phyloP scores from a whole-genome alignment of 805 yeast genomes.

The Zygosaccharomyces lentus region DNA sequence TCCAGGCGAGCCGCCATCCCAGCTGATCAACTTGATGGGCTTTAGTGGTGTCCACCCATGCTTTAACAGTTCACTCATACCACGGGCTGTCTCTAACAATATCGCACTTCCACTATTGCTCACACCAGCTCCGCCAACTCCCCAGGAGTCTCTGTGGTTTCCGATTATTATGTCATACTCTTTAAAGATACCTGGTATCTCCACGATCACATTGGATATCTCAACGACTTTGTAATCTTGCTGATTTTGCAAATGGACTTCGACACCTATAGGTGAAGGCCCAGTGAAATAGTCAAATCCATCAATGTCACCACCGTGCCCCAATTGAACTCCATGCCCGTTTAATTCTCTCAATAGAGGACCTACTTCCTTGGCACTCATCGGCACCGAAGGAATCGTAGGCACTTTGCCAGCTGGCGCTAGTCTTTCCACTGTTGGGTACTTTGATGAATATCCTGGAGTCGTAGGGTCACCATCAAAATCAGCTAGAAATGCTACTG shows the following conservation, averaged over 20 bases:
- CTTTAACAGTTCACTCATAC: conserved; percentile 41
- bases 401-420: conserved; percentile 45
- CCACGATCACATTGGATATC: conserved; percentile 46
- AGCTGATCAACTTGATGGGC: conserved; percentile 64
- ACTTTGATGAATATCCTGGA: conserved; percentile 61
- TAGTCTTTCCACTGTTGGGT: conserved; percentile 36
- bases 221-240: conserved; percentile 43
- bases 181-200: conserved; percentile 51
- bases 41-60: conserved; percentile 70
- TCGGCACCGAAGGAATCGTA: conserved; percentile 50
- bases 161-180: conserved; percentile 55
- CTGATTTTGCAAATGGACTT: conserved; percentile 40
- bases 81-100: conserved; percentile 50
- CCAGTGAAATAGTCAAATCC: conserved; percentile 45
- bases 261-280: conserved; percentile 35
- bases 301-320: conserved; percentile 40
- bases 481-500: conserved; percentile 53
- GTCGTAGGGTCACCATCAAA: conserved; percentile 78
- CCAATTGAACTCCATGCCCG: conserved; percentile 37
- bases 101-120: conserved; percentile 49
- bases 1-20: conserved; percentile 81
- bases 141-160: conserved; percentile 50
- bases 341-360: conserved; percentile 40
- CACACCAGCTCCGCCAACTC: conserved; percentile 48
- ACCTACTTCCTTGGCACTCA: conserved; percentile 41